Evolutionary conservation across 768 basidiomycete species (phyloP).

Genomic region (Rhodosporidiobolus odoratus): DNA sequence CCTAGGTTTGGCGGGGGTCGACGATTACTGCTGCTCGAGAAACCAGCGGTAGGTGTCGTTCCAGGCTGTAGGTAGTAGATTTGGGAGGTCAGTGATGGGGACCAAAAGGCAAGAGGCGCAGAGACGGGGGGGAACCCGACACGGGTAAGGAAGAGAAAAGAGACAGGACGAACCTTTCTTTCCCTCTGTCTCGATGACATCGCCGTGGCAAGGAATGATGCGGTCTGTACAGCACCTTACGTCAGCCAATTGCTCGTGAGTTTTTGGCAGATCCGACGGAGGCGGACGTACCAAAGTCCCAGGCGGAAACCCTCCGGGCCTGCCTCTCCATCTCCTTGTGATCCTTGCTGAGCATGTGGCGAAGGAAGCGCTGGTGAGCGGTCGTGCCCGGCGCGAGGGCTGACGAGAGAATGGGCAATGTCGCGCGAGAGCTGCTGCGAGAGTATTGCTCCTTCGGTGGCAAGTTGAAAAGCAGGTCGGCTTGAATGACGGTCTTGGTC

Average conservation of each 20-base stretch:
- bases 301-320: conserved; percentile 60
- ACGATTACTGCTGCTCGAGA: neutral
- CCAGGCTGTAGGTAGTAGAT: conserved; percentile 12
- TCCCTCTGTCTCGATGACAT: conserved; percentile 61
- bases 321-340: conserved; percentile 57
- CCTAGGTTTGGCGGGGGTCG: neutral
- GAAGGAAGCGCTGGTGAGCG: conserved; percentile 43
- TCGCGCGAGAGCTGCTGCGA: conserved; percentile 31
- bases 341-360: conserved; percentile 43
- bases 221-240: conserved; percentile 32
- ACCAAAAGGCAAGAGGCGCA: neutral
- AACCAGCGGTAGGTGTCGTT: conserved; percentile 19
- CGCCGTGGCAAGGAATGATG: conserved; percentile 51
- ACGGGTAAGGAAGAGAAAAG: neutral
- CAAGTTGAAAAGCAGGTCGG: conserved; percentile 77
- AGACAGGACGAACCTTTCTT: conserved; percentile 50
- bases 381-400: conserved; percentile 42
- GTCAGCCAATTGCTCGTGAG: neutral
- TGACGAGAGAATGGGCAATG: conserved; percentile 29
- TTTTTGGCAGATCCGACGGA: neutral
- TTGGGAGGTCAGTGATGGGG: neutral
- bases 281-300: conserved; percentile 58
- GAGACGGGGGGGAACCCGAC: no score
- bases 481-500: conserved; percentile 68
- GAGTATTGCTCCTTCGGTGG: conserved; percentile 62